Conservation (phyloP, 768 basidiomycete genomes). For the Hydnum rufescens region DNA sequence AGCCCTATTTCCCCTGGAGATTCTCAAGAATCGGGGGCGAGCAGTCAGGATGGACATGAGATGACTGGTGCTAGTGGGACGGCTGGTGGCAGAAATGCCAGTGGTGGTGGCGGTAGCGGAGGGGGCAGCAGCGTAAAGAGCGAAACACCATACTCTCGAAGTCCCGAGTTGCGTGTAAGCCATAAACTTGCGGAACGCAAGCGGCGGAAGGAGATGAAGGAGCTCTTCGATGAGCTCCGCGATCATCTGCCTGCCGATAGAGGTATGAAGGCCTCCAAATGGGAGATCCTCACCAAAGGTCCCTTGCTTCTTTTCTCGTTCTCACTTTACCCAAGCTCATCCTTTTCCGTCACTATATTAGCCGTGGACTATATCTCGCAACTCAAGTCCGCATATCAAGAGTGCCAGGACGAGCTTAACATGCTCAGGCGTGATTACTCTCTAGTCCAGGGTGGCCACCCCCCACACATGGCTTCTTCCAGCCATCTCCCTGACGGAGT, state of each 20-base stretch:
- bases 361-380: constrained; percentile 78
- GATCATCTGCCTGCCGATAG: constrained; percentile 83
- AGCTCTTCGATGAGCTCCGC: constrained; percentile 87
- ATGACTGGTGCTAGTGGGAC: no score
- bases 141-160: constrained; percentile 76
- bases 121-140: constrained; percentile 3
- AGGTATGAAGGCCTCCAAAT: constrained; percentile 94
- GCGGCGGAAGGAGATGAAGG: constrained; percentile 97
- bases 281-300: constrained; percentile 98
- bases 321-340: constrained; percentile 6
- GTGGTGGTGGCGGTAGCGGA: constrained; percentile 2
- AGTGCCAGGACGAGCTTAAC: constrained; percentile 2
- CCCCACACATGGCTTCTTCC: no score
- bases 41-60: no score
- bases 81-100: not conserved
- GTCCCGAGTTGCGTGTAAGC: constrained; percentile 81
- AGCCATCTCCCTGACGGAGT: no score
- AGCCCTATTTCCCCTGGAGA: no score
- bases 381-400: constrained; percentile 29
- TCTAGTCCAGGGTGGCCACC: no score
- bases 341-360: constrained; percentile 16
- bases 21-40: no score
- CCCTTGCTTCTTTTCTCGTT: constrained; percentile 12
- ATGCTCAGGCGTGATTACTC: no score
- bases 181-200: constrained; percentile 97